Conservation (phyloP, 164 flowering plant genomes). For the Vitis amurensis region DNA sequence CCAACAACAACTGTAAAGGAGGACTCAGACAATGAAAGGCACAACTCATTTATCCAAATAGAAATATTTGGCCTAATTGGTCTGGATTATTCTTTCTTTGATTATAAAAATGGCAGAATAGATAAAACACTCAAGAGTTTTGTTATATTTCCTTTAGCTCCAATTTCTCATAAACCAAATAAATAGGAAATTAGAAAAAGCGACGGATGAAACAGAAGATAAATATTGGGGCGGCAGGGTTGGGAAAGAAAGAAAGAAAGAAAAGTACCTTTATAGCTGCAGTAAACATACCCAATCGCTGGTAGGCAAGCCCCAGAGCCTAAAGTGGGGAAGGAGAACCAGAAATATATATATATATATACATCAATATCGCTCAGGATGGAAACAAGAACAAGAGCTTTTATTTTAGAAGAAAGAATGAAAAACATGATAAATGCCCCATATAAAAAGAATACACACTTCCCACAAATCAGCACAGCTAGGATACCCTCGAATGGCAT, state of each 20-base stretch:
- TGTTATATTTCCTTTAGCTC: too few relatives aligned
- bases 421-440: not conserved
- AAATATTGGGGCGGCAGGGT: not conserved
- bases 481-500: conserved; percentile 92
- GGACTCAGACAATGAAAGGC: too few relatives aligned
- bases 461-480: conserved; percentile 86
- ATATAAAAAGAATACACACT: conserved; percentile 34
- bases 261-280: conserved; percentile 83
- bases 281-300: conserved; percentile 88
- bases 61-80: too few relatives aligned
- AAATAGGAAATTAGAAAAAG: not conserved
- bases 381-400: not conserved
- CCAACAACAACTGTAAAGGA: too few relatives aligned
- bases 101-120: too few relatives aligned
- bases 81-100: too few relatives aligned
- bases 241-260: not conserved
- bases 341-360: too few relatives aligned
- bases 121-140: too few relatives aligned
- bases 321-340: conserved; percentile 19
- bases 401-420: too few relatives aligned
- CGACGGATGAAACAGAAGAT: not conserved
- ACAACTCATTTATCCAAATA: too few relatives aligned
- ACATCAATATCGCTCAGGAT: not conserved
- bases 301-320: conserved; percentile 94
- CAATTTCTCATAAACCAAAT: too few relatives aligned